phyloP scores from a whole-genome alignment of 2,329 filamentous ascomycete genomes.

The Calonectria hongkongensis region DNA sequence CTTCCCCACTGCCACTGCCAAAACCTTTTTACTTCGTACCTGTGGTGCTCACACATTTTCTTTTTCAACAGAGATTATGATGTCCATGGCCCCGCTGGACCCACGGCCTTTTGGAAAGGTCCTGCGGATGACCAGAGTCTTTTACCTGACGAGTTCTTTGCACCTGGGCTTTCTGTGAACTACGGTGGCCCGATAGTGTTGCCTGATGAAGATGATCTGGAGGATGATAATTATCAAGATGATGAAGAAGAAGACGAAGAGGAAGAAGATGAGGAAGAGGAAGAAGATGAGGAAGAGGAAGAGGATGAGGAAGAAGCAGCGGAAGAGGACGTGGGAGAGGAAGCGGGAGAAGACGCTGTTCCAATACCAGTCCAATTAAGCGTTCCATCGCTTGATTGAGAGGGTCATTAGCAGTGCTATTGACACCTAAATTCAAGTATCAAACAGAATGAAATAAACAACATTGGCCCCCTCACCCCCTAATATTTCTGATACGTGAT shows the following conservation, averaged over 20 bases:
- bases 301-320: neutral
- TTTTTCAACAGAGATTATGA: slow-evolving; percentile 74
- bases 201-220: slow-evolving; percentile 45
- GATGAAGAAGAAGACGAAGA: slow-evolving; percentile 38
- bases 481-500: neutral
- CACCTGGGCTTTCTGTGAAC: slow-evolving; percentile 53
- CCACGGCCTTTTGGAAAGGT: slow-evolving; percentile 87
- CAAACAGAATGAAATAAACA: neutral
- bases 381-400: neutral
- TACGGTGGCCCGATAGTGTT: slow-evolving; percentile 27
- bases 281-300: neutral
- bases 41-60: neutral
- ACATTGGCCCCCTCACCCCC: neutral
- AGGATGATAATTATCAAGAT: slow-evolving; percentile 50
- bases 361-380: neutral
- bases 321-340: neutral
- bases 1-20: neutral
- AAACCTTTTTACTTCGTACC: too few relatives aligned
- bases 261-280: slow-evolving; percentile 33
- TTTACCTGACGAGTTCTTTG: slow-evolving; percentile 57
- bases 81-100: slow-evolving; percentile 81
- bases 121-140: slow-evolving; percentile 67
- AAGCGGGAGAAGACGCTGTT: neutral
- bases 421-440: neutral
- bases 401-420: neutral